Evolutionary conservation across 2,329 filamentous ascomycete genomes (phyloP), one percentile per base, ranked within the genome.

Genomic region (Colletotrichum sp.): DNA sequence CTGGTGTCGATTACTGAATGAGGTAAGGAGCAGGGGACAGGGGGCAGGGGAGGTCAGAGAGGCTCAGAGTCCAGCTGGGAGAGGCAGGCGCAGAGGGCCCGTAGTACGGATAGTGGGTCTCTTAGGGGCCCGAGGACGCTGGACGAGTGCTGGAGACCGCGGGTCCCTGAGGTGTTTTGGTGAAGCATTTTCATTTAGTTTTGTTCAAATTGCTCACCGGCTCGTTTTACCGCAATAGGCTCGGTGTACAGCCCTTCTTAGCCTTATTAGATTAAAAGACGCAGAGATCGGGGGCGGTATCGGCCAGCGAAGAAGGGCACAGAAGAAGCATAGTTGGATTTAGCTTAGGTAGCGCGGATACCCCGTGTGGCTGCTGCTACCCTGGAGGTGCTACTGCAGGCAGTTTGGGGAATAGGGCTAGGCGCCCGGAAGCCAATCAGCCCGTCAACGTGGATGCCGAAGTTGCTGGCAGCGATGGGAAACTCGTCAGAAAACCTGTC

Each of bases 41-140:
- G 39, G 69, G 39, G n/a, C n/a, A 36, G 24, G 28, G 21, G 43
- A 24, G 64, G 64, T 43, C 68, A 72, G 68, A 60, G 43, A 55
- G 34, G n/a, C 21, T 26, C 67, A 21, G 24, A 26, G 71, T 75
- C 69, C 63, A 75, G 73, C 69, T 72, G 63, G 13, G 9, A 9
- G 63, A 63, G n/a, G 72, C 48, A 68, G 72, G 72, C 63, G 69
- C 73, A 75, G 69, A 75, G 65, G 55, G 43, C 55, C 43, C 30
- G 24, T 61, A 36, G 59, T 48, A 52, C 43, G n/a, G 43, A 52
- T 63, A 63, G 63, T 36, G 43, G 63, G 13, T 21, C 30, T 57
- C 13, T 21, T 30, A 14, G 26, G 48, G 57, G 28, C 60, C 68
- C 64, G 65, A 68, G 48, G 48, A 32, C 21, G 8, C 14, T 34